Base-by-base conservation (phyloP, 148 eudicot species). In the Arctostaphylos glauca region DNA sequence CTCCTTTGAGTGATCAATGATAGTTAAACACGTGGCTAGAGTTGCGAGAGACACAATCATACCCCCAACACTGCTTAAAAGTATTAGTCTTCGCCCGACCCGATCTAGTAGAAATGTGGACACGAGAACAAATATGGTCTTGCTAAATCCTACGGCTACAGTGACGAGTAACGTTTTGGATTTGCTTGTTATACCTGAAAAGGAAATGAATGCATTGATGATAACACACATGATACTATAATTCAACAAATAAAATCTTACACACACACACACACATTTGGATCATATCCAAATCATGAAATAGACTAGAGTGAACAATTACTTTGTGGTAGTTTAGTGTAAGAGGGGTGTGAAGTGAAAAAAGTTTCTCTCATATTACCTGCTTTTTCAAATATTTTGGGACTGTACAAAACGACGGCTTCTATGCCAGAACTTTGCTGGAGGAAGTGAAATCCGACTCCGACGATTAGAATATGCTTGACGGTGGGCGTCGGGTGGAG, bases 1-100 rank as follows among this genome's bases (percentile, higher is more conserved):
- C 9, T 86, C 84, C 3, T 85, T 62, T 0, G 90, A 83, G 9
- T 78, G 90, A 2, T 91, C 94, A 10, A 93, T 91, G 21, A 92
- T 55, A 0, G 95, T 90, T 50, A 94, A 79, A 4, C 88, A 84
- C 1, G 67, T 31, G 0, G 83, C 92, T 0, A 94, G 83, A 8
- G 83, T 43, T 21, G 81, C 23, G 0, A 92, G 85, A 12, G 92
- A 89, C 1, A 86, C 0, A n/a, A 93, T 58, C 98, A 87, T 80
- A 4, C 86, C 86, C 9, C 53, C 79, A 1, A 81, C 70, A 58
- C 89, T 87, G 14, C 49, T 47, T 3, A 85, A 60, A 1, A 87
- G 80, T 64, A 87, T 70, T 16, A 82, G 87, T 41, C 85, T 71
- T 5, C 89, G 83, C n/a, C 89, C 87, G 13, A 80, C 10, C 21